Evolutionary conservation across 202 grass and related monocot genomes (phyloP), one percentile per base, ranked within the genome.

Genomic region (Schoenoplectus triqueter): DNA sequence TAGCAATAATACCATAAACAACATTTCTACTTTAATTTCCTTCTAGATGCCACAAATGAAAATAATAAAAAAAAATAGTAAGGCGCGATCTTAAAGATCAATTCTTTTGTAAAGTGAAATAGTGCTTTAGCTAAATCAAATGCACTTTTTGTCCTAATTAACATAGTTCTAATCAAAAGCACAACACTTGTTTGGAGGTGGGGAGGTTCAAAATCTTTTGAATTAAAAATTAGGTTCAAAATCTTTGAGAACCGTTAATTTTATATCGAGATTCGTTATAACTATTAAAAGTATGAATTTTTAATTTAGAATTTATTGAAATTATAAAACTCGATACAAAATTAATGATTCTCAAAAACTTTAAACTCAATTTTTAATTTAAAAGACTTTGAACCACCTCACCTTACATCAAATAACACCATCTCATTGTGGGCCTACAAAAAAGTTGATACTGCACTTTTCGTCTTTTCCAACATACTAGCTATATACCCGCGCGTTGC

Each of bases 81-180:
- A 52, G 45, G 15, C 4, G 74, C 39, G 5, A 2, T 39, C 22
- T 15, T 42, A 44, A 60, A 78, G 22, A 78, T 78, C 54, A 31
- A 31, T 18, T 57, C 20, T 42, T 54, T 42, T 41, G 21, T 40
- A 59, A 49, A 72, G 15, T 77, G 57, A 57, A 77, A 56, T 55
- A 54, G 10, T 75, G 18, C 6, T 57, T 73, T 73, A 50, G 74
- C 52, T 57, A 78, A 61, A 59, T 40, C 74, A 60, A 44, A 61
- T 78, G 6, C 74, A 60, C 74, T 78, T 78, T 77, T 78, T 78
- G 73, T 41, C 39, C 14, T 10, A 59, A 77, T 5, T 51, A 77
- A 31, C 31, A 31, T 31, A 60, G 74, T 78, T 78, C 74, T 54
- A 78, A 78, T 61, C 14, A 44, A 59, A 78, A 60, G 31, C 22